Evolutionary conservation across 2,329 filamentous ascomycete species (phyloP).

Genomic region (Phaeosphaeriaceae sp.): DNA sequence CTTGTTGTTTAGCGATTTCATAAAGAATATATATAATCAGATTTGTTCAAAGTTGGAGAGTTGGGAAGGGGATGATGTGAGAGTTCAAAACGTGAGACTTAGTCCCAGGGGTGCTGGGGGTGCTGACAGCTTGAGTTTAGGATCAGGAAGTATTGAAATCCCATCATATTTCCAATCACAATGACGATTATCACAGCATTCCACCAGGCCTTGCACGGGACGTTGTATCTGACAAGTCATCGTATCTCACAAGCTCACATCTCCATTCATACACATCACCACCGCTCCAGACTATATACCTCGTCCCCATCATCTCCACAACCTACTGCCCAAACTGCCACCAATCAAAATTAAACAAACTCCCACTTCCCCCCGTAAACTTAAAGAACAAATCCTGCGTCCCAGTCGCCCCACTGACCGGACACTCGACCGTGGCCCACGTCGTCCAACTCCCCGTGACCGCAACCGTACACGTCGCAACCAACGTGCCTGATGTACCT

Average conservation of each 20-base stretch:
- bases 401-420: constrained; percentile 19
- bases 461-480: constrained; percentile 19
- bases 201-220: too few relatives aligned
- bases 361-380: constrained; percentile 18
- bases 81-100: too few relatives aligned
- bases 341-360: constrained; percentile 24
- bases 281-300: too few relatives aligned
- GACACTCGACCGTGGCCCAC: constrained; percentile 18
- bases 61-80: neutral
- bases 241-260: too few relatives aligned
- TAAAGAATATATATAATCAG: neutral
- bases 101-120: too few relatives aligned
- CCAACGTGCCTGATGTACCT: constrained; percentile 18
- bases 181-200: too few relatives aligned
- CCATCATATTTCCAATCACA: too few relatives aligned
- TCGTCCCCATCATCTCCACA: too few relatives aligned
- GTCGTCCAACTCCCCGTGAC: constrained; percentile 18
- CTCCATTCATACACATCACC: too few relatives aligned
- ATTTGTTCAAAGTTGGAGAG: neutral
- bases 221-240: too few relatives aligned
- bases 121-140: too few relatives aligned
- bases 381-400: constrained; percentile 22
- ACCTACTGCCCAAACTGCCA: constrained; percentile 15
- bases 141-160: too few relatives aligned
- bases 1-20: neutral